These are phyloP conservation scores for Aphanomyces euteiches DNA, from an alignment of 352 stramenopile species.

Conservation along the genomic window DNA sequence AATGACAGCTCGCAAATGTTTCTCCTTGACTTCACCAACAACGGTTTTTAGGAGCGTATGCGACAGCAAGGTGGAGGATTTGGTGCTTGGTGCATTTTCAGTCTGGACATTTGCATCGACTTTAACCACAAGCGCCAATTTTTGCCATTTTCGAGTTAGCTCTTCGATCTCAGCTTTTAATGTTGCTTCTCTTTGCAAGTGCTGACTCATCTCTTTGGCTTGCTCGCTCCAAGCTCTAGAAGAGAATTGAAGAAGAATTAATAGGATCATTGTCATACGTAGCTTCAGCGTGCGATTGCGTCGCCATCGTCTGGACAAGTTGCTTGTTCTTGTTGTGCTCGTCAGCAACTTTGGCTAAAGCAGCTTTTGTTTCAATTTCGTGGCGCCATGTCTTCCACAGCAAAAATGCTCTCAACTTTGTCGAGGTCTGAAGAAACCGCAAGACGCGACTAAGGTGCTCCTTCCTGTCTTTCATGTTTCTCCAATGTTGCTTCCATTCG, in stretches of 20 bases:
- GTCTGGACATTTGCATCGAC: not conserved
- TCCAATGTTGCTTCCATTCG: no score
- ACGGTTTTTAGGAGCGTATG: constrained; percentile 12
- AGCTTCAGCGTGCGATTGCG: constrained; percentile 24
- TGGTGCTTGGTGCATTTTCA: no score
- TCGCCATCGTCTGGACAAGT: constrained; percentile 18
- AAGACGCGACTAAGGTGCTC: not conserved
- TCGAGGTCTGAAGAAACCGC: not conserved
- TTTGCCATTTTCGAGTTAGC: not conserved
- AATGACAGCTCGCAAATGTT: constrained; percentile 15
- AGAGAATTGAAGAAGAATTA: no score
- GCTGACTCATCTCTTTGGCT: constrained; percentile 24
- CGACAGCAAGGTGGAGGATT: not conserved
- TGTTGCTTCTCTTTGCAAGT: constrained; percentile 15
- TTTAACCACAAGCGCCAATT: not conserved
- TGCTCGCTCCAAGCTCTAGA: constrained; percentile 26
- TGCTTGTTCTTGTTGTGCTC: constrained; percentile 18
- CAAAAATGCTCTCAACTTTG: not conserved
- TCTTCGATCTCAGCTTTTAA: not conserved
- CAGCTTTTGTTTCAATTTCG: not conserved
- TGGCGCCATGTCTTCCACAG: not conserved
- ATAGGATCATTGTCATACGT: not conserved
- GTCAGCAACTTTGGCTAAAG: constrained; percentile 2
- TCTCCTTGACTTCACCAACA: constrained; percentile 13
- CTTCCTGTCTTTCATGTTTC: not conserved